Evolutionary conservation across 2,329 filamentous ascomycete species (phyloP).

Genomic region (Trichophyton verrucosum): DNA sequence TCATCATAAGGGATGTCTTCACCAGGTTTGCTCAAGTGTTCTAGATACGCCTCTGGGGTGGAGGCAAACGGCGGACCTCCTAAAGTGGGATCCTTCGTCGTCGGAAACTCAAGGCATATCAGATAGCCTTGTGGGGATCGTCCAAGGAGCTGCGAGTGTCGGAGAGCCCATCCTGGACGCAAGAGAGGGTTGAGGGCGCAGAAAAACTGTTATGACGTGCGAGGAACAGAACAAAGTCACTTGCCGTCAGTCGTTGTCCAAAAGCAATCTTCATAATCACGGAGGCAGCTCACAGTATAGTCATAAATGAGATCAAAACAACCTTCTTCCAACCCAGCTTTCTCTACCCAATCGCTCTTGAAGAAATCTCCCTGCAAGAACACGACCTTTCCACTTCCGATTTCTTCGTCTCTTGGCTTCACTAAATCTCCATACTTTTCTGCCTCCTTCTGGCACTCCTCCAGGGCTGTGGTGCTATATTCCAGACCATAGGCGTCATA

Average conservation of each 20-base stretch:
- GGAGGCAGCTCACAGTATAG: conserved; percentile 42
- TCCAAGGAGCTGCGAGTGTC: conserved; percentile 43
- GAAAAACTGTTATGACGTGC: conserved; percentile 41
- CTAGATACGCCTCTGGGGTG: conserved; percentile 56
- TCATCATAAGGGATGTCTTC: conserved; percentile 51
- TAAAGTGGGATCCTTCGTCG: conserved; percentile 51
- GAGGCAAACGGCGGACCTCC: conserved; percentile 64
- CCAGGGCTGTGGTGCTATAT: conserved; percentile 41
- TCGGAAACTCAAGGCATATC: conserved; percentile 65
- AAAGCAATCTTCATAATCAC: not conserved
- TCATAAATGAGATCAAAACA: conserved; percentile 46
- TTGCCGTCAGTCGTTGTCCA: not conserved
- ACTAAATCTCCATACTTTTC: conserved; percentile 25
- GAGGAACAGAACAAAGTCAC: not conserved
- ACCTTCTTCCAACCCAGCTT: conserved; percentile 22
- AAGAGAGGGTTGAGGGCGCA: conserved; percentile 45
- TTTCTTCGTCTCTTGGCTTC: conserved; percentile 22
- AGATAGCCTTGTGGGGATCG: conserved; percentile 37
- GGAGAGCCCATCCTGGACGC: conserved; percentile 46
- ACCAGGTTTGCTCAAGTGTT: conserved; percentile 58
- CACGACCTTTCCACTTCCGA: conserved; percentile 28
- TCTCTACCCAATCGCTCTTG: conserved; percentile 30
- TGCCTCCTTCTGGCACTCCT: conserved; percentile 27
- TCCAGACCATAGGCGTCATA: conserved; percentile 70
- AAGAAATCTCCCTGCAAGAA: conserved; percentile 38